Evolutionary conservation across 495 filamentous ascomycete genomes (phyloP).

Genomic region (Darksidea phi): DNA sequence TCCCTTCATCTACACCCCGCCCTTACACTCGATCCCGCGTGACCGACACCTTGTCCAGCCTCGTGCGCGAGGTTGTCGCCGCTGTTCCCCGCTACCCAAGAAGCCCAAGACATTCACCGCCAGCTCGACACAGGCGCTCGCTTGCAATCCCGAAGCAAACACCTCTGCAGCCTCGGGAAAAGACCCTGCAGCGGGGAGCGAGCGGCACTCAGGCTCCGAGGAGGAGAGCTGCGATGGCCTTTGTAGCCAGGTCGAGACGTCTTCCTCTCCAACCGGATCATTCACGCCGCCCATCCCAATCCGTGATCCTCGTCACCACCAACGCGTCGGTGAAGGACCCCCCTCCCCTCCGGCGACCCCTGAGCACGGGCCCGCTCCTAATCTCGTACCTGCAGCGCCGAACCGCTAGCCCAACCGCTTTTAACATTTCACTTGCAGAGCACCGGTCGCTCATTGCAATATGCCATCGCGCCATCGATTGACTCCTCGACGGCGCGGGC

Average conservation of each 20-base stretch:
- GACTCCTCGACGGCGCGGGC: background rate
- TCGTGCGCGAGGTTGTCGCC: background rate
- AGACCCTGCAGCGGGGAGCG: background rate
- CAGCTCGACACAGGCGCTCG: background rate
- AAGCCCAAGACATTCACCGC: background rate
- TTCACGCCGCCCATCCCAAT: background rate
- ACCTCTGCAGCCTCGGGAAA: background rate
- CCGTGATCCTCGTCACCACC: background rate
- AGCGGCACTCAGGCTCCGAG: no score
- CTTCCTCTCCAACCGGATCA: background rate
- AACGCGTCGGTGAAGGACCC: background rate
- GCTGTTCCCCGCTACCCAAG: background rate
- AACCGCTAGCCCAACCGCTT: background rate
- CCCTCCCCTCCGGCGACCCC: background rate
- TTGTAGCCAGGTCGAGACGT: no score
- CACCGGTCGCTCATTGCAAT: background rate
- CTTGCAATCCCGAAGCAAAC: background rate
- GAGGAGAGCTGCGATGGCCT: no score
- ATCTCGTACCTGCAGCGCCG: conserved; percentile 7
- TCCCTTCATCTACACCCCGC: background rate
- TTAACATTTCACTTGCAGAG: background rate
- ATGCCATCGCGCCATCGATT: background rate
- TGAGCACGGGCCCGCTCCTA: conserved; percentile 17
- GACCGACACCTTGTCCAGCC: background rate
- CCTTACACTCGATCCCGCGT: background rate